Evolutionary conservation across 306 rosid genomes (phyloP), one percentile per base, ranked within the genome.

Genomic region (Cucurbita argyrosperma): DNA sequence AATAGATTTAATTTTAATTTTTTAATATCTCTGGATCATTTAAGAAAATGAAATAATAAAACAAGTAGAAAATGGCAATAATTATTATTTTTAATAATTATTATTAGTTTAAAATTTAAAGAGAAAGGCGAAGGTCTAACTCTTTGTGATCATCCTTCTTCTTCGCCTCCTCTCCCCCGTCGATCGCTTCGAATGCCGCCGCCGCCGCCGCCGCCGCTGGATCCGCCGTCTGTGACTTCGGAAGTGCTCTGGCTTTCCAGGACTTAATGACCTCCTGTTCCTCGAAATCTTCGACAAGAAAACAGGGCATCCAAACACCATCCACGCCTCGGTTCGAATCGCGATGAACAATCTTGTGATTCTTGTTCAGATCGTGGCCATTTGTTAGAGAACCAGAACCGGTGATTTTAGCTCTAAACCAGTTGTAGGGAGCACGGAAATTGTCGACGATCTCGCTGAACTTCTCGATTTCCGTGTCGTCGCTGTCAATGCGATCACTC

Each of bases 281-380:
- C 14, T 37, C 55, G 66, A 87, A 90, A 80, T 86, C 92, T 76
- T 85, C 82, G 38, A 54, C 52, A 53, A 77, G 71, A 80, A 87
- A 90, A 66, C 75, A 74, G 7, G 91, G 91, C 75, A 64, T 84
- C 91, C 92, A 88, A 60, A 76, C 84, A 13, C 1, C 59, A 52
- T 50, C 53, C 0, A 12, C 51, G 13, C 30, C 72, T 67, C 45
- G 61, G 26, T 76, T 69, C 46, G 80, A 77, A 8, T 38, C 81
- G 23, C 10, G 60, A 6, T 1, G 46, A 0, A 8, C 8, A 7
- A 10, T n/a, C 13, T 13, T 43, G 15, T 83, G 79, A 13, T 49
- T 37, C 71, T 10, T 42, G 1, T 19, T 42, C 71, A 15, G 52
- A 65, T 65, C 52, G 7, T 18, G 9, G 8, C 16, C 39, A 19